These are phyloP conservation scores for Tremellales sp. DNA, from an alignment of 1,284 basidiomycete species.

Conservation along the genomic window DNA sequence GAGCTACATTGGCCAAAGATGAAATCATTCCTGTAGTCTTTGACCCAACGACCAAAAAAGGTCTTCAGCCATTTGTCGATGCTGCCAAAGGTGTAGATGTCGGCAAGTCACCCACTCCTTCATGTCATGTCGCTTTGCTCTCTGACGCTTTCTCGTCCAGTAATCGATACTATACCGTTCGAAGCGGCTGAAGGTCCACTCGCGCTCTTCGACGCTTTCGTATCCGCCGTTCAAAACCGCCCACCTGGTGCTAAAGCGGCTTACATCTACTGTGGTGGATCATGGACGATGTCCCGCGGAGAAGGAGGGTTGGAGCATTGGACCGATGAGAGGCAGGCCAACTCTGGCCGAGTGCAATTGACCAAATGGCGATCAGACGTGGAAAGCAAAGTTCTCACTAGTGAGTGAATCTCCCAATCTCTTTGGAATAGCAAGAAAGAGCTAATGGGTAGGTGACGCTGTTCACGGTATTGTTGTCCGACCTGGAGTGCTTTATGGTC, in stretches of 20 bases:
- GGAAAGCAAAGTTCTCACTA: constrained; percentile 29
- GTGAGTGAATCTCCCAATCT: constrained; percentile 14
- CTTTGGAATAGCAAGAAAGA: not conserved
- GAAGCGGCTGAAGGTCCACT: constrained; percentile 45
- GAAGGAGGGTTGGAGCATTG: constrained; percentile 34
- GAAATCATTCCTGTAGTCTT: constrained; percentile 56
- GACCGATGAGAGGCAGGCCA: constrained; percentile 32
- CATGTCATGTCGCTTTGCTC: constrained; percentile 5
- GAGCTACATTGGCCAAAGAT: constrained; percentile 49
- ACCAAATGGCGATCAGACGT: constrained; percentile 32
- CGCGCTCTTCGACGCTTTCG: constrained; percentile 21
- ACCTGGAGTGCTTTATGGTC: constrained; percentile 54
- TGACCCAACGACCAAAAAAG: constrained; percentile 44
- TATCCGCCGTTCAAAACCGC: constrained; percentile 15
- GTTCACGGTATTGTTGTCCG: constrained; percentile 57
- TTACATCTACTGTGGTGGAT: constrained; percentile 55
- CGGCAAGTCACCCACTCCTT: constrained; percentile 47
- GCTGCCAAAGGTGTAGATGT: constrained; percentile 53
- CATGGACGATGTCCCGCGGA: constrained; percentile 52
- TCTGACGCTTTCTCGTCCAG: constrained; percentile 10
- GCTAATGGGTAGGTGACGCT: constrained; percentile 4
- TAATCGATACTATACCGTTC: constrained; percentile 47
- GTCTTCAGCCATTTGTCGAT: constrained; percentile 44
- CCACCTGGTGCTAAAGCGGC: constrained; percentile 48
- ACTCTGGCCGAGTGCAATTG: constrained; percentile 11